Evolutionary conservation across 208 protist genomes (phyloP).

Genomic region (Phytomonas sp.): DNA sequence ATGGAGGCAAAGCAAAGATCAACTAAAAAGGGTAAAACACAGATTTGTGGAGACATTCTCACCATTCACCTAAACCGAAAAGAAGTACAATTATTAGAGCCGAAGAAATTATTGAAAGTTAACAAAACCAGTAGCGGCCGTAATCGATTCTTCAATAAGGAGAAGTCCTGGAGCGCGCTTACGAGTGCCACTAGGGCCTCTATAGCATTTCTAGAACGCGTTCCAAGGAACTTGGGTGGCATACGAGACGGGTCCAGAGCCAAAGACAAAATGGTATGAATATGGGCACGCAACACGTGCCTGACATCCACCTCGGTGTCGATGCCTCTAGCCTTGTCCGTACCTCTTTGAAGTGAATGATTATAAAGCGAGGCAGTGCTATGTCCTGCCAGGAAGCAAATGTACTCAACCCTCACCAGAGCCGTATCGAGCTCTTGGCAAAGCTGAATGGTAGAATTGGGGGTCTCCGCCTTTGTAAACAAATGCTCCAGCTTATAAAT

Average conservation of each 20-base stretch:
- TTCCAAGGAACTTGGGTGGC: slow-evolving; percentile 41
- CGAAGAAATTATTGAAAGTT: slow-evolving; percentile 83
- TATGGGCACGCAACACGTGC: slow-evolving; percentile 22
- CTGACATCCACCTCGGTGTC: slow-evolving; percentile 8
- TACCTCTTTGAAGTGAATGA: not conserved
- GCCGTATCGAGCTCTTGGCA: slow-evolving; percentile 55
- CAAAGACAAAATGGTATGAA: slow-evolving; percentile 39
- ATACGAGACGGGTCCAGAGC: slow-evolving; percentile 44
- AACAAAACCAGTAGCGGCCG: slow-evolving; percentile 53
- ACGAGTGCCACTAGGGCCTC: slow-evolving; percentile 59
- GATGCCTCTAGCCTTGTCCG: no score
- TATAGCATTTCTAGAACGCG: slow-evolving; percentile 45
- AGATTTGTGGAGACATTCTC: not conserved
- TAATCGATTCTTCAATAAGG: slow-evolving; percentile 34
- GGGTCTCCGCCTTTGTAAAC: slow-evolving; percentile 11
- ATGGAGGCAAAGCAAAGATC: not conserved
- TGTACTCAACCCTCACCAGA: slow-evolving; percentile 40
- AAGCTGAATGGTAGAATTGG: slow-evolving; percentile 47
- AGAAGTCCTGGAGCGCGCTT: slow-evolving; percentile 23
- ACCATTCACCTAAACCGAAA: slow-evolving; percentile 18
- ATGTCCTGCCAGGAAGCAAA: slow-evolving; percentile 35
- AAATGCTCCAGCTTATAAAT: slow-evolving; percentile 52
- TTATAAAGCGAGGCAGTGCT: not conserved
- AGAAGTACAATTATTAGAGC: slow-evolving; percentile 17
- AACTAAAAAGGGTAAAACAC: not conserved